A percentile compares a stretch with the other conserved stretches of the same genome.
These are phyloP conservation scores for Scleroderma citrinum DNA, from an alignment of 768 basidiomycete species.

Conservation along the genomic window DNA sequence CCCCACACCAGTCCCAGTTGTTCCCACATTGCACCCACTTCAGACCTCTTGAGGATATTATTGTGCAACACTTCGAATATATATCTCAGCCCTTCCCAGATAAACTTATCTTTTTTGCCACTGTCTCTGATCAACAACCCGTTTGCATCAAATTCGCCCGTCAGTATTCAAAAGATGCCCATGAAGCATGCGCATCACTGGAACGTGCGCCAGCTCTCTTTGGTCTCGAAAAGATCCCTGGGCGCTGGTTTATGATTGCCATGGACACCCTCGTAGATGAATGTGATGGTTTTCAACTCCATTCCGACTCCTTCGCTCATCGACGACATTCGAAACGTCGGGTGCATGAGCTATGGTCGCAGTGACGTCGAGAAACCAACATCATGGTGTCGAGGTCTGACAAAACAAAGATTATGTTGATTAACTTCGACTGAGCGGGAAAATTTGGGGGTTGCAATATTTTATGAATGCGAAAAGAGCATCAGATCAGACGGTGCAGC, in stretches of 20 bases:
- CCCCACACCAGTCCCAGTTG: no score
- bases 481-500: no score
- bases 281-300: neutral
- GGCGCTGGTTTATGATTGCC: constrained; percentile 25
- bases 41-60: neutral
- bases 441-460: no score
- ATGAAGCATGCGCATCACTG: constrained; percentile 13
- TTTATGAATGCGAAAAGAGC: no score
- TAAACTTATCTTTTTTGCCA: no score
- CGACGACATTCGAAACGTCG: neutral
- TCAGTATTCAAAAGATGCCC: no score
- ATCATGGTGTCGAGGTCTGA: constrained; percentile 26
- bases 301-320: no score
- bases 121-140: no score
- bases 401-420: no score
- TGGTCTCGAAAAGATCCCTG: constrained; percentile 19
- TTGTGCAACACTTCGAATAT: constrained; percentile 13
- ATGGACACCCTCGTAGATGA: constrained; percentile 16
- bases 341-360: constrained; percentile 24
- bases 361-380: constrained; percentile 26
- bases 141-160: no score
- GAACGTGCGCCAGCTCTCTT: constrained; percentile 16
- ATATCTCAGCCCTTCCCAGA: constrained; percentile 3
- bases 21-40: no score
- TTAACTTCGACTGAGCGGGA: no score